Conservation (phyloP, 306 rosid species). For the Crotalaria pallida region DNA sequence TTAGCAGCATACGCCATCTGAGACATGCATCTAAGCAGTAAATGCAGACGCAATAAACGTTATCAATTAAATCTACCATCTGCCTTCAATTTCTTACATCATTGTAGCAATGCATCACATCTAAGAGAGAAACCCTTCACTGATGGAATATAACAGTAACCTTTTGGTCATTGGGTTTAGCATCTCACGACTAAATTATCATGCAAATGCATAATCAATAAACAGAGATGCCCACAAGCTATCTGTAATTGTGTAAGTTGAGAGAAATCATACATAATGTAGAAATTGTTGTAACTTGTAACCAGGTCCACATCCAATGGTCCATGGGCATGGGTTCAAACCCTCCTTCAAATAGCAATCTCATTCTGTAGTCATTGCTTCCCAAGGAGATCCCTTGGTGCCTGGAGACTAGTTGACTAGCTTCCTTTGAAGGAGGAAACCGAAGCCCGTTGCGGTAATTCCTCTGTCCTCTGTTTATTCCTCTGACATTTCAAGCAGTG, state of each 20-base stretch:
- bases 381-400: neutral
- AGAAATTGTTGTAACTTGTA: constrained; percentile 1
- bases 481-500: neutral
- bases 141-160: neutral
- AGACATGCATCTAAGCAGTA: constrained; percentile 7
- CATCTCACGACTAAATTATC: constrained; percentile 9
- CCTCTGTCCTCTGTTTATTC: neutral
- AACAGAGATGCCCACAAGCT: neutral
- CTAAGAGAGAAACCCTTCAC: neutral
- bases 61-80: neutral
- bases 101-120: neutral
- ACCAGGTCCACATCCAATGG: neutral
- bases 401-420: neutral
- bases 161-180: neutral
- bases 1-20: constrained; percentile 5
- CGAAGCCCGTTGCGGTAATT: neutral
- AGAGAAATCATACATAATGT: neutral
- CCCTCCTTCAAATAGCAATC: neutral
- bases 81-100: neutral
- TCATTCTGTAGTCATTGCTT: neutral
- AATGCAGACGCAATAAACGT: neutral
- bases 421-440: neutral
- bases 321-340: neutral
- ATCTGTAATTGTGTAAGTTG: neutral
- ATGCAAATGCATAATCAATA: constrained; percentile 17